These are phyloP conservation scores for Hymenoscyphus linearis DNA, from an alignment of 2,329 filamentous ascomycete species.

Conservation along the genomic window DNA sequence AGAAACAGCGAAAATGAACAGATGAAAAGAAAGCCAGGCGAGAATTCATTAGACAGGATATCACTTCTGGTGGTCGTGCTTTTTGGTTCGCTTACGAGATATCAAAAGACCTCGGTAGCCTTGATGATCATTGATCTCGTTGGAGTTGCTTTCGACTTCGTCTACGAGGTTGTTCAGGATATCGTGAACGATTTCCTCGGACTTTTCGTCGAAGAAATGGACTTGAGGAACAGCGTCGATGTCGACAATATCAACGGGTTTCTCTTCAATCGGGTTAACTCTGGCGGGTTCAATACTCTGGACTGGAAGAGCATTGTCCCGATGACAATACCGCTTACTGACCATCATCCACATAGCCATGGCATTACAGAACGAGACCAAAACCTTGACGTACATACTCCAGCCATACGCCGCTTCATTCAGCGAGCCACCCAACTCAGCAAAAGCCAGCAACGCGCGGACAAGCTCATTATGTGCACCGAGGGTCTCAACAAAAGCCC, in stretches of 20 bases:
- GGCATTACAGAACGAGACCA: not conserved
- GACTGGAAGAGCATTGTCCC: not conserved
- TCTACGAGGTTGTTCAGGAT: not conserved
- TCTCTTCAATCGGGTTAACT: not conserved
- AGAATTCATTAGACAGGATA: not conserved
- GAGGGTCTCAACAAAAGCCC: constrained; percentile 1
- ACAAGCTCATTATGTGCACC: constrained; percentile 1
- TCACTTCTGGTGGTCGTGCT: not conserved
- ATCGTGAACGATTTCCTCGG: not conserved
- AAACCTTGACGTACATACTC: constrained; percentile 1
- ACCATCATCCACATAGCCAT: constrained; percentile 6
- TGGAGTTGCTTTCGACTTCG: not conserved
- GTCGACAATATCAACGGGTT: not conserved
- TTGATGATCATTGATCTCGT: not conserved
- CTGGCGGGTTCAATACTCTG: not conserved
- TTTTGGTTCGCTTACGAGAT: not conserved
- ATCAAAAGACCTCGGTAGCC: not conserved
- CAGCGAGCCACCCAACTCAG: not conserved
- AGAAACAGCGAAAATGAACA: not conserved
- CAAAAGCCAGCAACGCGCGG: constrained; percentile 1
- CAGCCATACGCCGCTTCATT: not conserved
- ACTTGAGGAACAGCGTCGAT: not conserved
- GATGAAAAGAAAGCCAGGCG: not conserved
- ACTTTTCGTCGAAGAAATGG: not conserved
- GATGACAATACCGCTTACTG: constrained; percentile 1